Base-by-base conservation (phyloP, 305 asterid species). In the Fraxinus paxiana region DNA sequence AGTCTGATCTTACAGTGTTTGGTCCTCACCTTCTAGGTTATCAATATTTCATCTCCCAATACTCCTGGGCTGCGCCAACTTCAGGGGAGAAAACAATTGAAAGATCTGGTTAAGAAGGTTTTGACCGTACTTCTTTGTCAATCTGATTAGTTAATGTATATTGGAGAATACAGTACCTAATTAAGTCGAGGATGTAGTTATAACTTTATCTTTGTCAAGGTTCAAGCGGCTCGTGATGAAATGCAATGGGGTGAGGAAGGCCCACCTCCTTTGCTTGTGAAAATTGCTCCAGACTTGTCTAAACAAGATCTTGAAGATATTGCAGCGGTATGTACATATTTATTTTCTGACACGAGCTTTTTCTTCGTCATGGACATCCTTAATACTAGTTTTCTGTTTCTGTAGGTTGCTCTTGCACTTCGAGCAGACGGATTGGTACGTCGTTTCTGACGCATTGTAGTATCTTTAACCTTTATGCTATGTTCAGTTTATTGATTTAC, bases 241-340 rank as follows among this genome's bases (percentile, higher is more conserved):
- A 96, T 94, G 99, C 98, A 96, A 91, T 94, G 99, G 99, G 98
- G 94, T 77, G 99, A 96, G 81, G 98, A 96, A 77, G 98, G 99
- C 15, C 98, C 98, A 48, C 98, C 98, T 15, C 98, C 98, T 0
- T 85, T 96, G 87, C 98, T 96, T 30, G 98, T 94, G 75, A 96
- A 94, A 90, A 96, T 96, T 77, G 99, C 98, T 77, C 99, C 98
- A 20, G 98, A 96, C 81, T 88, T 96, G 85, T 96, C 99, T 48
- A 90, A 87, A 78, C 98, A 96, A 84, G 98, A 96, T 83, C 96
- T 96, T 65, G 98, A 96, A 92, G 99, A 96, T 80, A 93, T 96
- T 85, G 99, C 97, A 85, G 97, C 92, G 26, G 98, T 96, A 89
- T 76, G 89, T 73, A 63, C 75, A 63, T 79, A 24, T 72, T 69